These are phyloP conservation scores for Prunus mira DNA, from an alignment of 306 rosid species.

Conservation along the genomic window DNA sequence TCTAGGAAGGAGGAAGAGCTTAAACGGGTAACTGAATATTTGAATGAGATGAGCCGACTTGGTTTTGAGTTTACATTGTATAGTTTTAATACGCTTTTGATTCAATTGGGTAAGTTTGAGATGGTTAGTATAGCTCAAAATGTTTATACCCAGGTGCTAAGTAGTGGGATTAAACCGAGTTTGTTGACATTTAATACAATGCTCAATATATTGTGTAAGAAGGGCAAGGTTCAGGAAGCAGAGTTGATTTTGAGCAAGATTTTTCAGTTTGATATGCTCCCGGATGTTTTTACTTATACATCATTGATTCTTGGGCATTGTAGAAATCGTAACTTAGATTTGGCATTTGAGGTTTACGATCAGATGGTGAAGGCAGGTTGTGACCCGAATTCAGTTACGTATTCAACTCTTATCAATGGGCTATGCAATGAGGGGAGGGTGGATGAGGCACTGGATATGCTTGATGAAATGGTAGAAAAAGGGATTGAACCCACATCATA, in stretches of 20 bases:
- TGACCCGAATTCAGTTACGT: constrained; percentile 37
- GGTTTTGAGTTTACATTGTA: constrained; percentile 39
- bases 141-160: constrained; percentile 28
- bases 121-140: constrained; percentile 33
- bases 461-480: constrained; percentile 35
- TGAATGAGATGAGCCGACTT: constrained; percentile 17
- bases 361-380: constrained; percentile 37
- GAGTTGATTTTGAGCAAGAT: constrained; percentile 30
- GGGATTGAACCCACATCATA: constrained; percentile 34
- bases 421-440: constrained; percentile 37
- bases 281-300: constrained; percentile 40
- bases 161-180: constrained; percentile 33
- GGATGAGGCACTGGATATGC: constrained; percentile 40
- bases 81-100: constrained; percentile 44
- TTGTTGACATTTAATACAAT: constrained; percentile 38
- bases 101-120: constrained; percentile 42
- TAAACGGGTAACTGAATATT: constrained; percentile 25
- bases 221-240: constrained; percentile 37
- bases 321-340: constrained; percentile 31
- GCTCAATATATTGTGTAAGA: constrained; percentile 41
- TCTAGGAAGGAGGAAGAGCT: constrained; percentile 34
- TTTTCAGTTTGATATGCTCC: constrained; percentile 29
- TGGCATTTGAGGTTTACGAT: constrained; percentile 32
- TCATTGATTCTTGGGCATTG: constrained; percentile 45
- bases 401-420: constrained; percentile 41